Conservation (phyloP, 345 rosid genomes). For the Syzygium grande region DNA sequence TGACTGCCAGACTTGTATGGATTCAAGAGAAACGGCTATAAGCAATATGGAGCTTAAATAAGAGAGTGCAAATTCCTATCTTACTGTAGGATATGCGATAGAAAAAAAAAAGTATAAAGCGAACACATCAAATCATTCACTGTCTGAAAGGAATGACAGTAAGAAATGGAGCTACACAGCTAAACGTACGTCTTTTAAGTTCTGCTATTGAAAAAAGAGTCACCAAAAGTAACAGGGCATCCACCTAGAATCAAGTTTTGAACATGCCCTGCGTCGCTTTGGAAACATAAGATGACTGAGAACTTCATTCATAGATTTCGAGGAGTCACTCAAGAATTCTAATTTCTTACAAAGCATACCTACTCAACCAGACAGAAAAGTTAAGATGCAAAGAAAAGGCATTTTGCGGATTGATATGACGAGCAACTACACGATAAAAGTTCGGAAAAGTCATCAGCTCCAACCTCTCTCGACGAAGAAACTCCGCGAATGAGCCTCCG, state of each 20-base stretch:
- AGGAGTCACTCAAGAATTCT: neutral
- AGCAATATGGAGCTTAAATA: neutral
- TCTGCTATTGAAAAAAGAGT: neutral
- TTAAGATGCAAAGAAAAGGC: neutral
- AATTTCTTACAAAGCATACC: neutral
- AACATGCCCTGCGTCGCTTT: neutral
- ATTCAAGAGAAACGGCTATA: neutral
- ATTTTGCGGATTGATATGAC: neutral
- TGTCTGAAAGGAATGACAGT: neutral
- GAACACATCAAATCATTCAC: neutral
- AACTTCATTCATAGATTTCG: neutral
- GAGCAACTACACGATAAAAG: neutral
- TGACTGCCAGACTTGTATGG: neutral
- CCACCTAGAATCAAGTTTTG: neutral
- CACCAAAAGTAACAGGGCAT: neutral
- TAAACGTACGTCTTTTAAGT: neutral
- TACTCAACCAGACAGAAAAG: neutral
- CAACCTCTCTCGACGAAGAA: conserved; percentile 94
- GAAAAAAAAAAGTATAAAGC: neutral
- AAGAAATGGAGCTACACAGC: neutral
- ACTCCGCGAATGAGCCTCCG: conserved; percentile 89
- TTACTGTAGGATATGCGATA: neutral
- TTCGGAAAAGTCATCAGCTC: neutral
- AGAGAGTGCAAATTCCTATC: neutral
- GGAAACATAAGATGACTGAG: neutral